These are phyloP conservation scores for Candida pseudofarinosa DNA, from an alignment of 805 yeast genomes.

Conservation along the genomic window DNA sequence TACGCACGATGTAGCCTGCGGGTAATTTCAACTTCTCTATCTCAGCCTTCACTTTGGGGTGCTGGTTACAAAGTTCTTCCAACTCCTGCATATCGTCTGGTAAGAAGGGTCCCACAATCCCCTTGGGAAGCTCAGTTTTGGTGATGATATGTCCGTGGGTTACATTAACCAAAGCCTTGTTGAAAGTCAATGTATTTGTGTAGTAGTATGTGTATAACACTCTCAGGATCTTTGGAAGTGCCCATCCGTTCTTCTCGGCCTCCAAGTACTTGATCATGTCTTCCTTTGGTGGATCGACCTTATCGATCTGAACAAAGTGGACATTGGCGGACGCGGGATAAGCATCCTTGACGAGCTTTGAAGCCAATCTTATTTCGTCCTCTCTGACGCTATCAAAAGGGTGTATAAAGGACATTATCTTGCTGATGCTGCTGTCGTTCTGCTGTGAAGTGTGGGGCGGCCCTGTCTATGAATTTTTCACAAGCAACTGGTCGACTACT, in stretches of 20 bases:
- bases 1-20: slow-evolving; percentile 47
- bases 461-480: not conserved
- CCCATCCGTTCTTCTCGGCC: slow-evolving; percentile 50
- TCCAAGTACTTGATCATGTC: slow-evolving; percentile 64
- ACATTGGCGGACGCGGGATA: slow-evolving; percentile 49
- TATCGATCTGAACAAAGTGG: slow-evolving; percentile 64
- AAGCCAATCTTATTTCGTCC: slow-evolving; percentile 52
- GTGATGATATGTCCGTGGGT: slow-evolving; percentile 59
- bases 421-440: not conserved
- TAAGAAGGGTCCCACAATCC: slow-evolving; percentile 67
- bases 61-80: slow-evolving; percentile 47
- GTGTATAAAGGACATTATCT: slow-evolving; percentile 26
- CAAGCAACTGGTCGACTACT: not conserved
- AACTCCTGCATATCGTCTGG: slow-evolving; percentile 57
- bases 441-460: not conserved
- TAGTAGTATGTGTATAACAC: slow-evolving; percentile 67
- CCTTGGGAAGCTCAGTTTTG: slow-evolving; percentile 52
- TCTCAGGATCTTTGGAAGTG: slow-evolving; percentile 62
- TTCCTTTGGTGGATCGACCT: slow-evolving; percentile 75
- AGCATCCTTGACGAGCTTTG: slow-evolving; percentile 58
- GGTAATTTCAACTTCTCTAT: slow-evolving; percentile 66
- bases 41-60: slow-evolving; percentile 61
- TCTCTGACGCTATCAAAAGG: slow-evolving; percentile 61
- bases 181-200: slow-evolving; percentile 47
- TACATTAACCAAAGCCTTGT: slow-evolving; percentile 70